Conservation (phyloP, 2,329 filamentous ascomycete genomes). For the Cercospora sp. region DNA sequence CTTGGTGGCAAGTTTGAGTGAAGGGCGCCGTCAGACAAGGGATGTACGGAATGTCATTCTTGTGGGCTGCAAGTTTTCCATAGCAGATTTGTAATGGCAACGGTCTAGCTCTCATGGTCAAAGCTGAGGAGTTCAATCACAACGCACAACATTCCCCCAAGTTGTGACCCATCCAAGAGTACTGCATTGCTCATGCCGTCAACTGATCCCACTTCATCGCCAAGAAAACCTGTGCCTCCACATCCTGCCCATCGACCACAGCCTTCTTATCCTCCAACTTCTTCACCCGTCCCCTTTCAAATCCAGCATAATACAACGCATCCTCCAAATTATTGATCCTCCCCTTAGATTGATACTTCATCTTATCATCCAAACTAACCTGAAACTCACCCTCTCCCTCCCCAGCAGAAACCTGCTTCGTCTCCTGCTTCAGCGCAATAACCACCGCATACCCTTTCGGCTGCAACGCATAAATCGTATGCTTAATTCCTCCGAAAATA, state of each 20-base stretch:
- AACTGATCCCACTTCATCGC: conserved; percentile 35
- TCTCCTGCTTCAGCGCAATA: conserved; percentile 28
- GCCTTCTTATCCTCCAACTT: conserved; percentile 26
- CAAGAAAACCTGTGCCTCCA: conserved; percentile 31
- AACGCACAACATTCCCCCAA: not conserved
- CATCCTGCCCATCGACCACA: conserved; percentile 26
- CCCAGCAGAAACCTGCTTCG: conserved; percentile 14
- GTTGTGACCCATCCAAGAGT: not conserved
- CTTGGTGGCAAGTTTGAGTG: conserved; percentile 47
- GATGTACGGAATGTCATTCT: not conserved
- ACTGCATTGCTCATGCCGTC: conserved; percentile 6
- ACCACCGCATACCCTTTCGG: conserved; percentile 33
- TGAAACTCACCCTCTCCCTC: conserved; percentile 21
- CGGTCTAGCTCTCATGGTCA: not conserved
- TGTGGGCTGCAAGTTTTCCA: not conserved
- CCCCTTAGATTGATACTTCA: conserved; percentile 30
- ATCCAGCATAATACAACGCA: conserved; percentile 32
- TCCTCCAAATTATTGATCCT: conserved; percentile 28
- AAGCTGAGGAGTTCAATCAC: not conserved
- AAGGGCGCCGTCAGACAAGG: not conserved
- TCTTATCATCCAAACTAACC: conserved; percentile 31
- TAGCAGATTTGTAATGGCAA: not conserved
- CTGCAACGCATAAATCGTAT: conserved; percentile 30
- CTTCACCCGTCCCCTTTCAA: conserved; percentile 33
- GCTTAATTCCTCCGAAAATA: conserved; percentile 29